A percentile compares a stretch with the other conserved stretches of the same genome.
Evolutionary conservation across 2,329 filamentous ascomycete genomes (phyloP).

Genomic region (Pestalotiopsis sp.): DNA sequence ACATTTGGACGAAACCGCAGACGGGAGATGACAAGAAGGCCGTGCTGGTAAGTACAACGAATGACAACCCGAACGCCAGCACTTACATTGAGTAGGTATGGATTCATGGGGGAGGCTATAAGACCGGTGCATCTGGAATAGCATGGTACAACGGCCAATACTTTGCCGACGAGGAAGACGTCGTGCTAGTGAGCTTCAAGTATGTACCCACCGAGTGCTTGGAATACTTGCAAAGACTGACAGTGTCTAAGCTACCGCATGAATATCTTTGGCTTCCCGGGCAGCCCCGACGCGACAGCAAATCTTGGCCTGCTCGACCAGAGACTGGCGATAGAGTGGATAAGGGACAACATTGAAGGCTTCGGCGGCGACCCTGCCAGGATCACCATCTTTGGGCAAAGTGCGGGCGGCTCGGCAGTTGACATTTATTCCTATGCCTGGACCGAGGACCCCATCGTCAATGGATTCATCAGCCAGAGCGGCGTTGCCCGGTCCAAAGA

Average conservation of each 20-base stretch:
- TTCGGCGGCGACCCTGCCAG: constrained; percentile 35
- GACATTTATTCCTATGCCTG: constrained; percentile 11
- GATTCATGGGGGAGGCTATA: constrained; percentile 7
- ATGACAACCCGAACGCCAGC: not conserved
- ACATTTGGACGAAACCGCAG: constrained; percentile 36
- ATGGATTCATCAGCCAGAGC: constrained; percentile 7
- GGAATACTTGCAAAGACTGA: not conserved
- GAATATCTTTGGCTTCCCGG: constrained; percentile 14
- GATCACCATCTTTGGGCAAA: constrained; percentile 24
- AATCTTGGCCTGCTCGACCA: constrained; percentile 48
- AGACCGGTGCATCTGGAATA: not conserved
- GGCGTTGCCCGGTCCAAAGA: not conserved
- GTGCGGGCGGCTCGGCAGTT: not conserved
- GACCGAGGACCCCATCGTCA: constrained; percentile 7
- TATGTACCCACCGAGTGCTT: not conserved
- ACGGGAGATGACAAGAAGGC: constrained; percentile 5
- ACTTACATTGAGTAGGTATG: not conserved
- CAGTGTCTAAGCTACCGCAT: constrained; percentile 5
- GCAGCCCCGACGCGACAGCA: constrained; percentile 39
- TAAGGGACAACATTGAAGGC: constrained; percentile 41
- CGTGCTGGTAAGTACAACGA: not conserved
- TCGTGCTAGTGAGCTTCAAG: constrained; percentile 9
- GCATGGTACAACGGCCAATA: constrained; percentile 12
- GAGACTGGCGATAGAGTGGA: constrained; percentile 59
- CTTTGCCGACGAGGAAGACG: constrained; percentile 10